Evolutionary conservation across 192 early-diverging fungal genomes (phyloP).

Genomic region (Rhizophlyctis rosea): DNA sequence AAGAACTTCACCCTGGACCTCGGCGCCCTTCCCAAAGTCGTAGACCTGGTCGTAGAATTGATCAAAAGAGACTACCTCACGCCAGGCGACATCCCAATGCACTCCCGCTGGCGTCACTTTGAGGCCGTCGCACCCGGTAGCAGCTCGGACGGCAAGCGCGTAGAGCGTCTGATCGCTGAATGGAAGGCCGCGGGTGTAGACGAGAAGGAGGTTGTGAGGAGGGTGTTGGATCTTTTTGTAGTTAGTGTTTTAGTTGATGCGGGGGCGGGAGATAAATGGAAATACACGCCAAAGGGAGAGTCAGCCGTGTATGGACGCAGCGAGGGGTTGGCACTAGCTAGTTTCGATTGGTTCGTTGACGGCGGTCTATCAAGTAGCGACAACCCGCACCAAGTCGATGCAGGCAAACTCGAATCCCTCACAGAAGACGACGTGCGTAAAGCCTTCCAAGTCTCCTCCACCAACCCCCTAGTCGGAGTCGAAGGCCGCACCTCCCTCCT

Average conservation of each 20-base stretch:
- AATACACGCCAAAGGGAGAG: slow-evolving; percentile 35
- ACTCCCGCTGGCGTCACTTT: slow-evolving; percentile 87
- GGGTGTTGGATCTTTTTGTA: slow-evolving; percentile 80
- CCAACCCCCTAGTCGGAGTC: slow-evolving; percentile 78
- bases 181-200: slow-evolving; percentile 49
- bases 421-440: slow-evolving; percentile 45
- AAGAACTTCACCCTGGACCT: slow-evolving; percentile 72
- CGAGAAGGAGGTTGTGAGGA: slow-evolving; percentile 40
- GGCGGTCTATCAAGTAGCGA: slow-evolving; percentile 71
- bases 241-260: slow-evolving; percentile 91
- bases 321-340: slow-evolving; percentile 85
- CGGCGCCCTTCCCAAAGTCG: slow-evolving; percentile 59
- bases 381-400: slow-evolving; percentile 69
- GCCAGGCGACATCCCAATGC: slow-evolving; percentile 71
- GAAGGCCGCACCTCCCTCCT: slow-evolving; percentile 73
- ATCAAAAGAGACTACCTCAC: slow-evolving; percentile 70
- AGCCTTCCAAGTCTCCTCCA: slow-evolving; percentile 76
- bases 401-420: slow-evolving; percentile 50
- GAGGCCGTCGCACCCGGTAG: slow-evolving; percentile 38
- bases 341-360: slow-evolving; percentile 67
- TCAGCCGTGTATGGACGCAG: slow-evolving; percentile 59
- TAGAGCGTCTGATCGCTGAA: slow-evolving; percentile 16
- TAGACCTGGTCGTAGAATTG: slow-evolving; percentile 62
- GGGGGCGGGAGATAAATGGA: slow-evolving; percentile 83
- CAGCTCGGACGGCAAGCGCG: slow-evolving; percentile 27